Evolutionary conservation across 129 eudicot genomes (phyloP), one percentile per base, ranked within the genome.

Genomic region (Tagetes erecta): DNA sequence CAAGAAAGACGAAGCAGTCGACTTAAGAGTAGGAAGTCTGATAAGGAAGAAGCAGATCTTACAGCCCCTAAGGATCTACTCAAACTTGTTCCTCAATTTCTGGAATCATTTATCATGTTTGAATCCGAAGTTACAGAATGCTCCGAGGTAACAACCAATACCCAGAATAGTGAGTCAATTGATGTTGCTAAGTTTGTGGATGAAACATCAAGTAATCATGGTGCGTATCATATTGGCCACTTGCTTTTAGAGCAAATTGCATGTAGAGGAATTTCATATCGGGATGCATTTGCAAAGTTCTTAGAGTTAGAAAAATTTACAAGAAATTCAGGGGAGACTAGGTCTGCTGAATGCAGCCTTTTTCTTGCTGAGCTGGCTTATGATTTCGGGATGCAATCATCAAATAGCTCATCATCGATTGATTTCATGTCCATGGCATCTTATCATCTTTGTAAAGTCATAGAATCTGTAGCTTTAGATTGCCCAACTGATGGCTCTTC

Each of bases 1-100:
- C 90, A 83, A 64, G 99, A 86, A 81, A 91, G 99, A 70, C 84
- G 99, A 56, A 94, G 99, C 67, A 94, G 84, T 64, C 92, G 97
- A 58, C 97, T 90, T 73, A 88, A 87, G 74, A 91, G 91, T 77
- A 89, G 92, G 41, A 94, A 91, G 82, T 90, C 97, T 76, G 96
- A 89, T 35, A 94, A 87, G 81, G 99, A 91, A 74, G 99, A 88
- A 39, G 56, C 83, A 64, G 91, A 87, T 76, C 82, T 80, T 77
- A 66, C 88, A 27, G 67, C 83, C 76, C 66, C 35, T 40, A 94
- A 88, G 84, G 99, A 94, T 83, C 74, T 73, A 56, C 83, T 82
- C 68, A 91, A 94, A 86, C 87, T 77, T 80, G 93, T 88, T 45
- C 68, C 88, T 80, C 89, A 81, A 71, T 85, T 73, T 65, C 84